These are phyloP conservation scores for Boletus hoseneyae DNA, from an alignment of 1,284 basidiomycete genomes.

Conservation along the genomic window DNA sequence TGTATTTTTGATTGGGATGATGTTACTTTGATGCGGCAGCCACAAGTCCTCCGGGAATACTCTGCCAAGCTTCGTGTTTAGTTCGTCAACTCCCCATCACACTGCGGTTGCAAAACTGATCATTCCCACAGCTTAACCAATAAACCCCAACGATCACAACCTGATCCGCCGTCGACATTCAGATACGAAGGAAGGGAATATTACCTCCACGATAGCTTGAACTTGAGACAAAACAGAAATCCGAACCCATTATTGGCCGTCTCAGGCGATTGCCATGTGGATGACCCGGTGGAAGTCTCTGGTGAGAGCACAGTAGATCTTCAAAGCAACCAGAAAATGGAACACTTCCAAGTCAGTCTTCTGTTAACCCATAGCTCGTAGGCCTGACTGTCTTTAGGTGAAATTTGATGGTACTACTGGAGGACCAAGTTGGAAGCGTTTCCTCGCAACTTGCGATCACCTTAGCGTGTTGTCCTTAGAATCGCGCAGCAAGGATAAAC, in stretches of 20 bases:
- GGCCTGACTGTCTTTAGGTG: conserved; percentile 39
- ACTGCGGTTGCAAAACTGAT: conserved; percentile 15
- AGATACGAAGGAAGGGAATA: conserved; percentile 41
- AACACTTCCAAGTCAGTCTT: conserved; percentile 51
- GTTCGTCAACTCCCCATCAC: conserved; percentile 38
- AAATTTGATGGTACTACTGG: conserved; percentile 40
- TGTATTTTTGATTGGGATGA: conserved; percentile 37
- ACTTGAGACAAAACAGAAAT: conserved; percentile 46
- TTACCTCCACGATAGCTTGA: conserved; percentile 48
- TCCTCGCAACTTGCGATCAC: conserved; percentile 52
- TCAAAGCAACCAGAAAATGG: conserved; percentile 51
- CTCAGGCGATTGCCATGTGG: neutral
- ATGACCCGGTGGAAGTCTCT: conserved; percentile 24
- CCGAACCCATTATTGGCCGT: conserved; percentile 14
- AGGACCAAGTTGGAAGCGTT: conserved; percentile 46
- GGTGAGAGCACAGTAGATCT: conserved; percentile 51
- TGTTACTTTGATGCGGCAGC: conserved; percentile 35
- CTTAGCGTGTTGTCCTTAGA: conserved; percentile 35
- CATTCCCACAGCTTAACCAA: conserved; percentile 27
- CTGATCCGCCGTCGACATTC: conserved; percentile 52
- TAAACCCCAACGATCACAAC: conserved; percentile 33
- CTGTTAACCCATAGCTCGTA: neutral
- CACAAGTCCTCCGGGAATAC: conserved; percentile 45
- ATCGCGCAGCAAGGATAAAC: conserved; percentile 13
- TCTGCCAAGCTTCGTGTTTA: conserved; percentile 38